A percentile compares a stretch with the other conserved stretches of the same genome.
Evolutionary conservation across 2,329 filamentous ascomycete species (phyloP).

Genomic region (Ophiostoma ips): DNA sequence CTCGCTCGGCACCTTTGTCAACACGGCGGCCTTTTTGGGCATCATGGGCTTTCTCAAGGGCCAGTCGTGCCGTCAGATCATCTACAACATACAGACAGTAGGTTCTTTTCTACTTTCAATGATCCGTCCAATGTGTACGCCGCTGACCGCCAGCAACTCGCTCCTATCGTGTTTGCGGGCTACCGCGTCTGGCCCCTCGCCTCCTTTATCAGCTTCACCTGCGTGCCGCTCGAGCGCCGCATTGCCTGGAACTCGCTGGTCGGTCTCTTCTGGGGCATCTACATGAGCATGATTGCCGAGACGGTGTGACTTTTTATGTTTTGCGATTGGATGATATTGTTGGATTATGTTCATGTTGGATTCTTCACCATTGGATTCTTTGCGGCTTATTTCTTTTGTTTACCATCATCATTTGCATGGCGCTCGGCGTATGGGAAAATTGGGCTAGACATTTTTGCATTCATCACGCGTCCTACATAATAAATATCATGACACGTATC

Average conservation of each 20-base stretch:
- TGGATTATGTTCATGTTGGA: too few relatives aligned
- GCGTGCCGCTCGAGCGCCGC: slow-evolving; percentile 33
- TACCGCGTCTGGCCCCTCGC: slow-evolving; percentile 40
- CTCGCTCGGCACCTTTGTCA: slow-evolving; percentile 31
- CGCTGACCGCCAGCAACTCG: slow-evolving; percentile 21
- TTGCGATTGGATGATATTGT: too few relatives aligned
- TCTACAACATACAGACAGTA: slow-evolving; percentile 25
- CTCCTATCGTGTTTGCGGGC: slow-evolving; percentile 33
- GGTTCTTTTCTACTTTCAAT: neutral
- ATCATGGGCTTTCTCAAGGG: slow-evolving; percentile 33
- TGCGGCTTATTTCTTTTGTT: neutral
- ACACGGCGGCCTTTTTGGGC: slow-evolving; percentile 32
- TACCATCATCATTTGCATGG: neutral
- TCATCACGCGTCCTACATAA: neutral
- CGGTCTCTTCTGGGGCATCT: slow-evolving; percentile 36
- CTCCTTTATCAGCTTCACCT: slow-evolving; percentile 35
- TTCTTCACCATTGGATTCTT: too few relatives aligned
- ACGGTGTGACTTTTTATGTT: slow-evolving; percentile 26
- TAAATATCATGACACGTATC: neutral
- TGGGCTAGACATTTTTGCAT: neutral
- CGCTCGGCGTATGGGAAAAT: neutral
- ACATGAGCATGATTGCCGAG: slow-evolving; percentile 34
- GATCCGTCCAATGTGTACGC: neutral
- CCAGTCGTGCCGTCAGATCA: slow-evolving; percentile 24
- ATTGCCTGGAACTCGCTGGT: slow-evolving; percentile 36